phyloP scores from a whole-genome alignment of 2,329 filamentous ascomycete species.

The Cercospora beticola region DNA sequence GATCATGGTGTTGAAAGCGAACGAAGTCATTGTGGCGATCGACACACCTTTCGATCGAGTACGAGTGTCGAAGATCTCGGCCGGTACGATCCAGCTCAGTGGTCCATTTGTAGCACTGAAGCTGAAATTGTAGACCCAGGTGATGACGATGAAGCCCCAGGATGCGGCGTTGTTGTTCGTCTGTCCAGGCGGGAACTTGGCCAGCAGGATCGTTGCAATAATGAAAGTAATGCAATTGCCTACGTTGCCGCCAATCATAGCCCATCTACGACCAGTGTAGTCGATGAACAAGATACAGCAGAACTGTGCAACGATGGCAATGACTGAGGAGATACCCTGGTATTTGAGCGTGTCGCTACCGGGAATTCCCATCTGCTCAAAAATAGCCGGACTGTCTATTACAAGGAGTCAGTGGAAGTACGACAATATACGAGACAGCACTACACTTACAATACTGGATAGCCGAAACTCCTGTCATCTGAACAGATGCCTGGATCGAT shows the following conservation, averaged over 20 bases:
- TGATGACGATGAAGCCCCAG: slow-evolving; percentile 75
- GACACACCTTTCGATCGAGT: slow-evolving; percentile 70
- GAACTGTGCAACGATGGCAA: slow-evolving; percentile 68
- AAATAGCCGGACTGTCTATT: slow-evolving; percentile 48
- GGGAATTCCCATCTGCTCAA: slow-evolving; percentile 66
- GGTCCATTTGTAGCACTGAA: slow-evolving; percentile 72
- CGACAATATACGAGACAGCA: neutral
- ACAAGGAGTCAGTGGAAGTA: neutral
- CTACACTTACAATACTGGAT: slow-evolving; percentile 64
- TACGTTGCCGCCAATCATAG: slow-evolving; percentile 70
- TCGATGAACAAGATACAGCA: slow-evolving; percentile 70
- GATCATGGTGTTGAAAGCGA: slow-evolving; percentile 76
- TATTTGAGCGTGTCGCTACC: slow-evolving; percentile 68
- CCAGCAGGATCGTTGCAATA: slow-evolving; percentile 59
- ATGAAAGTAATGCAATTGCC: slow-evolving; percentile 72
- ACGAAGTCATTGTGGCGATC: slow-evolving; percentile 67
- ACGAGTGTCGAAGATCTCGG: slow-evolving; percentile 64
- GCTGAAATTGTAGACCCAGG: slow-evolving; percentile 78
- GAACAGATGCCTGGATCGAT: slow-evolving; percentile 67
- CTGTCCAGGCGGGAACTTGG: slow-evolving; percentile 60
- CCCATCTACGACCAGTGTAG: slow-evolving; percentile 67
- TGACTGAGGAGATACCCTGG: slow-evolving; percentile 71
- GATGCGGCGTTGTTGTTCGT: slow-evolving; percentile 55
- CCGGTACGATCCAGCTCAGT: slow-evolving; percentile 53
- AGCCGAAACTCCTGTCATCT: slow-evolving; percentile 74